Conservation (phyloP, 306 rosid genomes). For the Quercus aquifolioides region DNA sequence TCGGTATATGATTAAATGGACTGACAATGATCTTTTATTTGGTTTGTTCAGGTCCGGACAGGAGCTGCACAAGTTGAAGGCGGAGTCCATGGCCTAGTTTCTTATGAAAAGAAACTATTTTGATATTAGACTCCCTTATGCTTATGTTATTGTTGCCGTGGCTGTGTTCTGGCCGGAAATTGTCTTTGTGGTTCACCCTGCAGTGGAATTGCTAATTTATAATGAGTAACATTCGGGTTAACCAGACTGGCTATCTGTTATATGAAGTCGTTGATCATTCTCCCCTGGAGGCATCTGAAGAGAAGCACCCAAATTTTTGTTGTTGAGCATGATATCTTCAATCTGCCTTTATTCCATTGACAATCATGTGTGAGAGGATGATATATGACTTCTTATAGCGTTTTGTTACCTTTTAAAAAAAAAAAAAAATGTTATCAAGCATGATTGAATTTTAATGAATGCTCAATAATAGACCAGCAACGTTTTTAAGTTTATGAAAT, state of each 20-base stretch:
- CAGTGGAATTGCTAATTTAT: too few species aligned
- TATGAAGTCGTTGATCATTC: too few species aligned
- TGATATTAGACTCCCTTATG: slow-evolving; percentile 18
- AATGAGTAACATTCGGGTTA: background rate
- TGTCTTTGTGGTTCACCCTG: background rate
- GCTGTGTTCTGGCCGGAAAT: background rate
- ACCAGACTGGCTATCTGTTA: background rate
- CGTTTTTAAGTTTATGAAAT: too few species aligned
- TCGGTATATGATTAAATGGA: background rate
- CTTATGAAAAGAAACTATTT: slow-evolving; percentile 78
- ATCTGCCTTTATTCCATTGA: background rate
- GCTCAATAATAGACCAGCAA: too few species aligned
- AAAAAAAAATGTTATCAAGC: too few species aligned
- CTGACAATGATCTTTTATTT: background rate
- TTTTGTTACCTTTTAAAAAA: background rate
- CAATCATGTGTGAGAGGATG: background rate
- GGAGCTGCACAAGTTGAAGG: slow-evolving; percentile 99
- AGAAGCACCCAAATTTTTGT: too few species aligned
- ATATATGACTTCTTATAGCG: too few species aligned
- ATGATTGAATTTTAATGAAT: too few species aligned
- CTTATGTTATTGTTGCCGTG: background rate
- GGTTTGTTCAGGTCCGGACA: slow-evolving; percentile 57
- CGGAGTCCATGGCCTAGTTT: slow-evolving; percentile 80
- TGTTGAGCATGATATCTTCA: background rate
- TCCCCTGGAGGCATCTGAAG: too few species aligned